Percentiles rank a stretch among this genome's conserved stretches.
These are phyloP conservation scores for Chalara sp. DNA, from an alignment of 2,329 filamentous ascomycete species.

Conservation along the genomic window DNA sequence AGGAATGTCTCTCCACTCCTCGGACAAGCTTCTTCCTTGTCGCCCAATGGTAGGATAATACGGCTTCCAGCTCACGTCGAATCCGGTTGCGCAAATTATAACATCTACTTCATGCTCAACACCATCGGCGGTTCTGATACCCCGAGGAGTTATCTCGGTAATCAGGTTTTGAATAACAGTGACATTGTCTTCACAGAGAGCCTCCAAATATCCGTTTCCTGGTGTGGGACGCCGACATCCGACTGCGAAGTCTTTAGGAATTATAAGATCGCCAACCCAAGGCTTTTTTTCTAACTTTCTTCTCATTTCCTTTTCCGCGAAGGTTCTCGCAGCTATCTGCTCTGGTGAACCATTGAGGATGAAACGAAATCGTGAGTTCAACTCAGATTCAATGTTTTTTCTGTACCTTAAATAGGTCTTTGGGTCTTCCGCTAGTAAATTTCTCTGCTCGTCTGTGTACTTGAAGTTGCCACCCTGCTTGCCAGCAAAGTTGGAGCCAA, in stretches of 20 bases:
- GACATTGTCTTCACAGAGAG: constrained; percentile 32
- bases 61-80: constrained; percentile 19
- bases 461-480: constrained; percentile 11
- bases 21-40: constrained; percentile 3
- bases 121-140: constrained; percentile 26
- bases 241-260: constrained; percentile 80
- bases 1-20: constrained; percentile 14
- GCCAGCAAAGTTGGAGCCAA: constrained; percentile 14
- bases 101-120: constrained; percentile 21
- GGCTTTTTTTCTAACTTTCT: constrained; percentile 16
- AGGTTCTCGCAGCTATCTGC: constrained; percentile 7
- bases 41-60: constrained; percentile 13
- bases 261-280: constrained; percentile 9
- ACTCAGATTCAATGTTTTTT: constrained; percentile 12
- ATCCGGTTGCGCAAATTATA: constrained; percentile 26
- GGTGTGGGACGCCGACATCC: constrained; percentile 62
- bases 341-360: constrained; percentile 11
- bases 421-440: constrained; percentile 32
- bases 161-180: constrained; percentile 16
- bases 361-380: constrained; percentile 12
- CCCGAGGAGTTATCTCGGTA: constrained; percentile 24
- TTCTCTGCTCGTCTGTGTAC: constrained; percentile 32
- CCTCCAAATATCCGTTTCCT: constrained; percentile 34
- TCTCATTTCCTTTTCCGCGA: constrained; percentile 9
- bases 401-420: constrained; percentile 8